Base-by-base conservation (phyloP, 352 stramenopile species). In the Phytophthora capsici region DNA sequence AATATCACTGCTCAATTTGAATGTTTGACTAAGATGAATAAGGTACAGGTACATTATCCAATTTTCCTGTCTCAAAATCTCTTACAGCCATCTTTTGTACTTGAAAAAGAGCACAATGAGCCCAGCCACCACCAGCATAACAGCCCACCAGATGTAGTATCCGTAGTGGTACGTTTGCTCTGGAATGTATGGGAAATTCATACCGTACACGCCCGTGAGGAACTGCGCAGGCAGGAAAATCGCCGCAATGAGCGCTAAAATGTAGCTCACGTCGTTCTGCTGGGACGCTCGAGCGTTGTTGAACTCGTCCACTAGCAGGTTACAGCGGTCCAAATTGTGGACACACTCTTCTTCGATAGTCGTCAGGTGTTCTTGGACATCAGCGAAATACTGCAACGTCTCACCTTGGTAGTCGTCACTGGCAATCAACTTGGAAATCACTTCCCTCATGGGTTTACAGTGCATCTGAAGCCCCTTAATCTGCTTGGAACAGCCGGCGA, bases 131-230 rank as follows among this genome's bases (percentile, higher is more conserved):
- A 50, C 17, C n/a, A 89, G 10, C 51, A 90, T 78, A 9, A 78
- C 56, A 9, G 58, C 57, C 88, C 88, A 96, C 80, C 86, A 96
- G 19, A 90, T 46, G 58, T 75, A 81, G 55, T 96, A 96, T 32
- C 83, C 88, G 52, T 90, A 79, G 40, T 85, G 25, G 57, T 84
- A 77, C 14, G 72, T 50, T 14, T 89, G 75, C 61, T 94, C 88
- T 1, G 87, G 86, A 68, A 94, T 94, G 53, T 87, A 72, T 26
- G 78, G 70, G 72, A 94, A 94, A 69, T 96, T 96, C 88, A 96
- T 96, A 55, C 88, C 88, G 63, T 94, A 94, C 14, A 96, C 66
- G 0, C 84, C 84, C 17, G 86, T 93, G 25, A 94, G 71, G 58
- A 96, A 96, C 68, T 93, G 84, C 17, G 81, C 88, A 0, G 86